Evolutionary conservation across 2,329 filamentous ascomycete genomes (phyloP).

Genomic region (Neonectria hederae): DNA sequence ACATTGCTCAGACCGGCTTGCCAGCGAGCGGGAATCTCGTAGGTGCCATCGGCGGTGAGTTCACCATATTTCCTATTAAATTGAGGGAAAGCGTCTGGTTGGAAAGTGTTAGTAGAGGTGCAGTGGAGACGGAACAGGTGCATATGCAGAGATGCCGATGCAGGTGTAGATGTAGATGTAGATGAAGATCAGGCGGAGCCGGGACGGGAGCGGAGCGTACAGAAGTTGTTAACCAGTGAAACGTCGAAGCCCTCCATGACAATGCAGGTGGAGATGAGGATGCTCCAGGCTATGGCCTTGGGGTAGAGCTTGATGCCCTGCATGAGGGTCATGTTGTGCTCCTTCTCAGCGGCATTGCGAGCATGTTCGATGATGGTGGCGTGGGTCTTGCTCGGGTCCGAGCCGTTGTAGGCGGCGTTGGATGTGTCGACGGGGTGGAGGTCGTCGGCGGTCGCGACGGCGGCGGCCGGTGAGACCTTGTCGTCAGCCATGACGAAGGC

Average conservation of each 20-base stretch:
- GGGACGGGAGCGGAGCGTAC: slow-evolving; percentile 44
- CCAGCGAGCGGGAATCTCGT: slow-evolving; percentile 68
- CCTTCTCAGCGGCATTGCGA: slow-evolving; percentile 63
- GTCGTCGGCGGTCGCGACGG: slow-evolving; percentile 24
- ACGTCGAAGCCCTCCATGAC: slow-evolving; percentile 93
- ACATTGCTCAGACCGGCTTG: slow-evolving; percentile 69
- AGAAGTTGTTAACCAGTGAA: slow-evolving; percentile 84
- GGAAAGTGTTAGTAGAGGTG: slow-evolving; percentile 20
- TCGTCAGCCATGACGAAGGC: slow-evolving; percentile 22
- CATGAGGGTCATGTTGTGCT: slow-evolving; percentile 75
- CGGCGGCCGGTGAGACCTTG: slow-evolving; percentile 29
- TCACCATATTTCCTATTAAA: slow-evolving; percentile 68
- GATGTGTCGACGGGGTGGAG: slow-evolving; percentile 24
- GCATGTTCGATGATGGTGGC: slow-evolving; percentile 47
- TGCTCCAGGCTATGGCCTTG: slow-evolving; percentile 84
- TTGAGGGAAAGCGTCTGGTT: slow-evolving; percentile 60
- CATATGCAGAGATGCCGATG: not conserved
- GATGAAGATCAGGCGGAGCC: not conserved
- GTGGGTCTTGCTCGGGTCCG: slow-evolving; percentile 41
- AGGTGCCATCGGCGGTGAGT: slow-evolving; percentile 55
- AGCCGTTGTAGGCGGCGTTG: slow-evolving; percentile 13
- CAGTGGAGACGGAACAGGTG: not conserved
- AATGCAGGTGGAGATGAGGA: slow-evolving; percentile 90
- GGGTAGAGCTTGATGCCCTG: slow-evolving; percentile 86
- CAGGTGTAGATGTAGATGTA: not conserved